These are phyloP conservation scores for Podila horticola DNA, from an alignment of 192 early-diverging fungal species.

Conservation along the genomic window DNA sequence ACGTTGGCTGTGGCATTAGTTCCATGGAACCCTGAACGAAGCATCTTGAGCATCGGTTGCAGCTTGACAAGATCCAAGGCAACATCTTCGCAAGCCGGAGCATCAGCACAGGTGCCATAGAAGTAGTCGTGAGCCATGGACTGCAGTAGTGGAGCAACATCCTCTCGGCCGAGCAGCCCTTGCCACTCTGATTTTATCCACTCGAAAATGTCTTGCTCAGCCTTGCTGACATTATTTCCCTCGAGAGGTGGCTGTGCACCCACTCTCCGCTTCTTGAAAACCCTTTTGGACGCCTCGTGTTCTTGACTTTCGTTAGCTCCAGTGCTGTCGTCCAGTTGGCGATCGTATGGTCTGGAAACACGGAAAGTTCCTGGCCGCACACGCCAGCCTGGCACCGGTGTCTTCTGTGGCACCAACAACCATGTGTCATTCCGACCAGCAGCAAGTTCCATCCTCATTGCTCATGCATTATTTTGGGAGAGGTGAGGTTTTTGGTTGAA, in stretches of 20 bases:
- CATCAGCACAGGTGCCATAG: constrained; percentile 20
- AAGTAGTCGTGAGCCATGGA: constrained; percentile 15
- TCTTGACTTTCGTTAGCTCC: background rate
- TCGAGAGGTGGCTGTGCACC: background rate
- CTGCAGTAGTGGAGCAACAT: background rate
- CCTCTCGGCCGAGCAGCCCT: background rate
- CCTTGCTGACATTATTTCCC: background rate
- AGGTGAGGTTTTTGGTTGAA: no score
- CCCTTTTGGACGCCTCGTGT: constrained; percentile 5
- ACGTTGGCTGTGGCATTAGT: background rate
- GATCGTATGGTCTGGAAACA: constrained; percentile 30
- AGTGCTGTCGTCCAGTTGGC: background rate
- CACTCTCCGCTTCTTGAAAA: background rate
- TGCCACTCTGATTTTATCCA: constrained; percentile 19
- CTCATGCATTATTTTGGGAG: background rate
- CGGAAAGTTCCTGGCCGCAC: constrained; percentile 45
- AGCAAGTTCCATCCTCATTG: background rate
- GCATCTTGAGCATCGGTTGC: constrained; percentile 22
- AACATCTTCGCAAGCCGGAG: constrained; percentile 11
- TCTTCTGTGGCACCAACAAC: constrained; percentile 14
- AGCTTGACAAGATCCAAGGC: constrained; percentile 25
- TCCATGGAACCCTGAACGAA: constrained; percentile 22
- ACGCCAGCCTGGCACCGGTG: constrained; percentile 16
- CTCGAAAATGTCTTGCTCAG: constrained; percentile 1
- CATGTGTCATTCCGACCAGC: constrained; percentile 3